A percentile compares a stretch with the other conserved stretches of the same genome.
These are phyloP conservation scores for Lipomyces spencermartinsiae DNA, from an alignment of 805 yeast genomes.

Conservation along the genomic window DNA sequence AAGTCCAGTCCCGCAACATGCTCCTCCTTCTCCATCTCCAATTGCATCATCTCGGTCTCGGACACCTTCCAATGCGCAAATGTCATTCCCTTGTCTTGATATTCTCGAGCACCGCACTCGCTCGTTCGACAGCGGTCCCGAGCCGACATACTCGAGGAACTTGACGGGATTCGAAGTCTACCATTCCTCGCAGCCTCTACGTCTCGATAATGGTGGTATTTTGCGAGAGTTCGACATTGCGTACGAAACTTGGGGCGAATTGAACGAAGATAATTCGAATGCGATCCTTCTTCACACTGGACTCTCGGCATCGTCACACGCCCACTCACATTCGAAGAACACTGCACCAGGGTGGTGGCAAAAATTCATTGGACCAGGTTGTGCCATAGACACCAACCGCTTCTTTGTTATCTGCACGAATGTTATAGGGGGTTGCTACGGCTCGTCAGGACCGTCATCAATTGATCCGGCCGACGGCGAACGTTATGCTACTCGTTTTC, in stretches of 20 bases:
- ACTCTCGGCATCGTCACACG: conserved; percentile 91
- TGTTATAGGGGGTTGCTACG: conserved; percentile 93
- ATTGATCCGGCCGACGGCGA: conserved; percentile 69
- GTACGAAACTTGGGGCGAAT: conserved; percentile 88
- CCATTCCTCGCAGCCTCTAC: conserved; percentile 62
- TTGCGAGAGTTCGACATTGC: conserved; percentile 82
- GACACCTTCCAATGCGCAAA: conserved; percentile 62
- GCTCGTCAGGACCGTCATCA: conserved; percentile 91
- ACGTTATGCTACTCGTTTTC: conserved; percentile 85
- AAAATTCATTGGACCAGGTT: conserved; percentile 83
- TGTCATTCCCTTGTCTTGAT: conserved; percentile 87
- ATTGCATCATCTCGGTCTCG: conserved; percentile 5
- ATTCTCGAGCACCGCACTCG: conserved; percentile 59
- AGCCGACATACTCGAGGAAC: conserved; percentile 75
- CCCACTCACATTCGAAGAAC: conserved; percentile 76
- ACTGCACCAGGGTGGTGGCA: conserved; percentile 94
- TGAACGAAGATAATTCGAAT: conserved; percentile 68
- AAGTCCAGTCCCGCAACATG: conserved; percentile 5
- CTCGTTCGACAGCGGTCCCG: conserved; percentile 68
- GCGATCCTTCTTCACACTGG: conserved; percentile 88
- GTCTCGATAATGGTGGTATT: conserved; percentile 81
- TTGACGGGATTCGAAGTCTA: conserved; percentile 69
- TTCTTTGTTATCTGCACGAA: conserved; percentile 88
- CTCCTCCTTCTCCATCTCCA: conserved; percentile 9
- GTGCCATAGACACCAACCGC: conserved; percentile 77